Percentiles rank a stretch among this genome's conserved stretches.
Evolutionary conservation across 1,284 basidiomycete species (phyloP).

Genomic region (Cryptococcus neoformans): DNA sequence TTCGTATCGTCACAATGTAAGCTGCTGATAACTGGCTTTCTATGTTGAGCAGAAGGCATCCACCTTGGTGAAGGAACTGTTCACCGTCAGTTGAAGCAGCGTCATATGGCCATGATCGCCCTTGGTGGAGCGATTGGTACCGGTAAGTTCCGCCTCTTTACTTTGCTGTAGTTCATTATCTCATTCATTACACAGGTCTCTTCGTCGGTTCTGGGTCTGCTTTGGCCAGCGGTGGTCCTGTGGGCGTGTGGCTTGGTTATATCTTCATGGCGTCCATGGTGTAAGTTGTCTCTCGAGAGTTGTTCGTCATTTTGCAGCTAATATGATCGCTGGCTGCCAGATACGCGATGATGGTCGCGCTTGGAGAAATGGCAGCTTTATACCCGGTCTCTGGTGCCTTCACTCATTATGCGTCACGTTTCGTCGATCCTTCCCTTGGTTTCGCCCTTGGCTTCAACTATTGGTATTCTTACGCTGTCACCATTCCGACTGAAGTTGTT

Average conservation of each 20-base stretch:
- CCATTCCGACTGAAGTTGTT: constrained; percentile 31
- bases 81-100: constrained; percentile 42
- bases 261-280: constrained; percentile 45
- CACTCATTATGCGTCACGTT: constrained; percentile 50
- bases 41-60: constrained; percentile 1
- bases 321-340: not conserved
- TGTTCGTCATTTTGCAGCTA: not conserved
- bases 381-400: constrained; percentile 46
- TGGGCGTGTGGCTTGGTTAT: constrained; percentile 48
- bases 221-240: constrained; percentile 53
- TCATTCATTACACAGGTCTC: constrained; percentile 38
- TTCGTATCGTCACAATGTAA: not conserved
- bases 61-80: constrained; percentile 26
- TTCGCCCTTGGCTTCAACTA: constrained; percentile 51
- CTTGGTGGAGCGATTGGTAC: constrained; percentile 37
- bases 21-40: not conserved
- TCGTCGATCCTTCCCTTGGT: constrained; percentile 55
- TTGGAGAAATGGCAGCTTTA: constrained; percentile 52
- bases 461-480: constrained; percentile 42
- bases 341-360: constrained; percentile 46
- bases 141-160: no score
- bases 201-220: constrained; percentile 54
- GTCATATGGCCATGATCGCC: constrained; percentile 54
- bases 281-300: constrained; percentile 15
- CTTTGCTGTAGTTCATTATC: no score